Percentiles rank a stretch among this genome's conserved stretches.
These are phyloP conservation scores for Diplodia mutila DNA, from an alignment of 2,329 filamentous ascomycete genomes.

Conservation along the genomic window DNA sequence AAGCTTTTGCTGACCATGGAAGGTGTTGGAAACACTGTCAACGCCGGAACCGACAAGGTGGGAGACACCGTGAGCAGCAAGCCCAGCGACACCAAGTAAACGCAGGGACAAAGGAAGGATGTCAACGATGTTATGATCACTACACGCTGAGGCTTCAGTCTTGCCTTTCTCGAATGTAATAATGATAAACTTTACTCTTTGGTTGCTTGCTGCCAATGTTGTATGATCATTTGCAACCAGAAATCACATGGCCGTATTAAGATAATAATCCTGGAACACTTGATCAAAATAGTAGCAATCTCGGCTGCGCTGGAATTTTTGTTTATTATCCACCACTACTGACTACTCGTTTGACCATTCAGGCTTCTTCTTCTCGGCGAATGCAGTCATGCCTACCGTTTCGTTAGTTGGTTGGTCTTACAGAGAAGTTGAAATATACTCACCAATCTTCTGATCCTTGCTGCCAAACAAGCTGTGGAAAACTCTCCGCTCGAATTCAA, in stretches of 20 bases:
- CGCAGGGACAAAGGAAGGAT: neutral
- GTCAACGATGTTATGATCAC: neutral
- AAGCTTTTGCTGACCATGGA: neutral
- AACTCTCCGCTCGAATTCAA: conserved; percentile 90
- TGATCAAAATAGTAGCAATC: too few species aligned
- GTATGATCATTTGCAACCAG: too few species aligned
- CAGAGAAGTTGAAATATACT: conserved; percentile 27
- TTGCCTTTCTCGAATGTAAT: neutral
- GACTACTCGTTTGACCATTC: conserved; percentile 83
- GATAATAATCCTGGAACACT: too few species aligned
- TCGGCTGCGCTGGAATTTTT: too few species aligned
- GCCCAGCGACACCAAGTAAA: conserved; percentile 7
- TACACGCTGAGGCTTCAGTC: neutral
- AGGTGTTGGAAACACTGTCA: conserved; percentile 22
- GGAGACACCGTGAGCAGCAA: neutral
- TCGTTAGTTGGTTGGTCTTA: neutral
- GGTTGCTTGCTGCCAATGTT: neutral
- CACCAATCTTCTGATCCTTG: conserved; percentile 94
- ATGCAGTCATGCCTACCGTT: conserved; percentile 74
- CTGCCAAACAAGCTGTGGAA: conserved; percentile 95
- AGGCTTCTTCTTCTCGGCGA: conserved; percentile 91
- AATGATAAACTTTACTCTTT: neutral
- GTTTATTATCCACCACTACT: neutral
- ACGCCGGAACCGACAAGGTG: conserved; percentile 12
- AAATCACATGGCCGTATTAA: too few species aligned